phyloP scores from a whole-genome alignment of 331 rosid species.

The Rosa hybrid region DNA sequence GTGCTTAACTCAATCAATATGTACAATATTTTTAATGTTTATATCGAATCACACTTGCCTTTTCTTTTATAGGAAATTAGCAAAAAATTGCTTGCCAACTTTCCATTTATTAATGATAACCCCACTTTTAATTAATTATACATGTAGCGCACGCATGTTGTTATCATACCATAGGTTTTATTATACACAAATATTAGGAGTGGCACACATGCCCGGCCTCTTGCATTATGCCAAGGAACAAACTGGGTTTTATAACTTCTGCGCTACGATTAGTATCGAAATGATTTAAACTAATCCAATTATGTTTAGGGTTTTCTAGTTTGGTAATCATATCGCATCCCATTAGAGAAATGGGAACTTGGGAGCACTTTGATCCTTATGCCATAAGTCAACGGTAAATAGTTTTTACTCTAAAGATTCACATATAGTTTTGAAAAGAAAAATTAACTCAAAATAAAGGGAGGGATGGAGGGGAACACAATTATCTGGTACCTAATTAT shows the following conservation, averaged over 20 bases:
- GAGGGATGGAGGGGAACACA: background rate
- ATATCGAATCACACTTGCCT: background rate
- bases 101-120: background rate
- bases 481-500: background rate
- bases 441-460: background rate
- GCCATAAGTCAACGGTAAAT: conserved; percentile 5
- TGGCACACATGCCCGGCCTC: conserved; percentile 4
- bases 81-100: background rate
- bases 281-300: background rate
- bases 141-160: background rate
- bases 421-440: no score
- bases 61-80: background rate
- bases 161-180: background rate
- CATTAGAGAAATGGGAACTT: background rate
- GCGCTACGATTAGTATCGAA: background rate
- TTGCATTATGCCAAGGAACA: conserved; percentile 4
- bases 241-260: background rate
- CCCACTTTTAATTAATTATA: background rate
- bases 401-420: background rate
- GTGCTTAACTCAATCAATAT: background rate
- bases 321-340: conserved; percentile 12
- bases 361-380: background rate
- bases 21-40: background rate
- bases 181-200: background rate
- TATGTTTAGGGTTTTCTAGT: conserved; percentile 1